Evolutionary conservation across 148 eudicot genomes (phyloP), one percentile per base, ranked within the genome.

Genomic region (Cornus florida): DNA sequence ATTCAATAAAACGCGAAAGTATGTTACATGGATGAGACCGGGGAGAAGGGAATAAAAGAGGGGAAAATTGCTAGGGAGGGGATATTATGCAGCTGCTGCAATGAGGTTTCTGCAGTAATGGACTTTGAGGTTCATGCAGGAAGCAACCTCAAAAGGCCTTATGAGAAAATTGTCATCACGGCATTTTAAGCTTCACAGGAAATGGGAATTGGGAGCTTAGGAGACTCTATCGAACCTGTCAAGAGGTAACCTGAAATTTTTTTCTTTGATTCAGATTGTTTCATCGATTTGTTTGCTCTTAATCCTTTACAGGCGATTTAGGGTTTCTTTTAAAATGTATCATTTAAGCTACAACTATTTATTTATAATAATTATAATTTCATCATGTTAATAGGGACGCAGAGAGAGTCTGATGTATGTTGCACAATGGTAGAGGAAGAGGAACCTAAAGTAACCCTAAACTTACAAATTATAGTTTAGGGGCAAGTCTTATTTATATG

Each of bases 11-110:
- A 74, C 11, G 50, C 41, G 0, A 17, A 0, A 22, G 77, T 89
- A 59, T 39, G 5, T 10, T 81, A 33, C 50, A 43, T 43, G 48
- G 48, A 43, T 43, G 48, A 43, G 48, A 9, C 48, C 1, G 48
- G 48, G 7, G 0, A 11, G 6, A 31, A 79, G 28, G 56, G 12
- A 8, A 13, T 20, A 1, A 78, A 78, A 5, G 4, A 24, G 20
- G 93, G 91, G 10, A 32, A 0, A 17, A 28, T 89, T 0, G 62
- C 16, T 6, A 79, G 76, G 79, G 71, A 48, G 3, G 97, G 97
- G 13, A 84, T 92, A 13, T 0, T 67, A 0, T 92, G 97, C 62
- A 0, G 0, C 14, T 89, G 91, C 41, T 92, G 97, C 53, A 0
- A 9, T 3, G 0, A 10, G 3, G 4, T 67, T 2, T 70, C 77